Evolutionary conservation across 208 protist genomes (phyloP), one percentile per base, ranked within the genome.

Genomic region (Trypanosoma mega): DNA sequence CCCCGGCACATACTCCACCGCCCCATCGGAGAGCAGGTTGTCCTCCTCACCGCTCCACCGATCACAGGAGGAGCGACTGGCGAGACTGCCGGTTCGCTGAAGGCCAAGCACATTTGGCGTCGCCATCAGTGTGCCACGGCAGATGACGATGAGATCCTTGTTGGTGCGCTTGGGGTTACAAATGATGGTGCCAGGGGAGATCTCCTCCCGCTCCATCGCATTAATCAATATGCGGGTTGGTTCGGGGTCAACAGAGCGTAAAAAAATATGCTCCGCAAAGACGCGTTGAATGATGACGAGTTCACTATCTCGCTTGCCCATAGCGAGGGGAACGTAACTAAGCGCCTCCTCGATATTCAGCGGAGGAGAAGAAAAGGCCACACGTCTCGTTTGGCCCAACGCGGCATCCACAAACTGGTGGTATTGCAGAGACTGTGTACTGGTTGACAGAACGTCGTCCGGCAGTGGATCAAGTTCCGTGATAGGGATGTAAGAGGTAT

Each of bases 151-250:
- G 26, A 57, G 21, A 57, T 18, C 23, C 14, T n/a, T 37, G 27
- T 26, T 44, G 4, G n/a, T 9, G 2, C 26, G 2, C 27, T 3
- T 14, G 7, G 27, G 34, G 5, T 27, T 11, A 26, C 30, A 4
- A 11, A 57, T 39, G 9, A 41, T 36, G 30, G 9, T 20, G 51
- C 31, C 51, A 27, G 51, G 51, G 16, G 34, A 20, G n/a, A 57
- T 7, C 34, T 57, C 51, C 33, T 20, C 33, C 16, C 29, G 33
- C 51, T 57, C n/a, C 33, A 44, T 41, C 18, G 4, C 33, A 3
- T 24, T n/a, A 7, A 57, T 36, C 51, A 57, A 26, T 11, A 44
- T 4, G 11, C 16, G 7, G 18, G 9, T 16, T 14, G 34, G 39
- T 20, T 27, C 31, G 7, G 29, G n/a, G 18, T 57, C 51, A 11